phyloP scores from a whole-genome alignment of 2,329 filamentous ascomycete species.

The Emydomyces testavorans region DNA sequence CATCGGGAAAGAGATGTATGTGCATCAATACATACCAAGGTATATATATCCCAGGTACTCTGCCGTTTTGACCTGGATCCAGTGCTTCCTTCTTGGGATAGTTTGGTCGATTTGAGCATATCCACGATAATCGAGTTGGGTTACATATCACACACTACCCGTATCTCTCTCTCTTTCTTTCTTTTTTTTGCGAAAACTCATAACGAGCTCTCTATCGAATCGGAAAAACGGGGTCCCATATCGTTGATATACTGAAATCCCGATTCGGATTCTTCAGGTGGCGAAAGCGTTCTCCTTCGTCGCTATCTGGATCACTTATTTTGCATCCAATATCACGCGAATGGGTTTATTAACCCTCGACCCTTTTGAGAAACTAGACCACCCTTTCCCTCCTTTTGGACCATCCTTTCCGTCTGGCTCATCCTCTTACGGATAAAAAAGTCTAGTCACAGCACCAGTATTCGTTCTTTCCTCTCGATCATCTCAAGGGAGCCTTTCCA shows the following conservation, averaged over 20 bases:
- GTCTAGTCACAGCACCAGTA: background rate
- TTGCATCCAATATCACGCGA: conserved; percentile 10
- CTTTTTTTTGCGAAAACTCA: conserved; percentile 8
- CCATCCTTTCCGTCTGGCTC: conserved; percentile 9
- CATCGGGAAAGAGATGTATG: background rate
- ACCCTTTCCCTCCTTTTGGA: conserved; percentile 7
- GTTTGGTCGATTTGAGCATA: background rate
- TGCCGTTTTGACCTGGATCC: background rate
- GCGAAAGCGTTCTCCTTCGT: conserved; percentile 1
- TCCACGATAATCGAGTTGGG: background rate
- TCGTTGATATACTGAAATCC: background rate
- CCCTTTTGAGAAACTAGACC: conserved; percentile 1
- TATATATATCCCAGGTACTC: conserved; percentile 4
- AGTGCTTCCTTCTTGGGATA: conserved; percentile 1
- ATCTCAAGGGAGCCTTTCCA: background rate
- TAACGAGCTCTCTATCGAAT: too few relatives aligned
- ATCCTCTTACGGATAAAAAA: conserved; percentile 12
- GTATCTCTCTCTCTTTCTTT: background rate
- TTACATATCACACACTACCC: background rate
- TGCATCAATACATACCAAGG: too few relatives aligned
- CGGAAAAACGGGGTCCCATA: background rate
- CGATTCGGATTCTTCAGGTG: background rate
- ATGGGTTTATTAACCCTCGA: conserved; percentile 13
- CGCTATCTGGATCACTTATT: background rate
- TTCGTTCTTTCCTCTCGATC: conserved; percentile 8